Evolutionary conservation across 805 yeast genomes (phyloP).

Genomic region (Martiniozyma abietophila): DNA sequence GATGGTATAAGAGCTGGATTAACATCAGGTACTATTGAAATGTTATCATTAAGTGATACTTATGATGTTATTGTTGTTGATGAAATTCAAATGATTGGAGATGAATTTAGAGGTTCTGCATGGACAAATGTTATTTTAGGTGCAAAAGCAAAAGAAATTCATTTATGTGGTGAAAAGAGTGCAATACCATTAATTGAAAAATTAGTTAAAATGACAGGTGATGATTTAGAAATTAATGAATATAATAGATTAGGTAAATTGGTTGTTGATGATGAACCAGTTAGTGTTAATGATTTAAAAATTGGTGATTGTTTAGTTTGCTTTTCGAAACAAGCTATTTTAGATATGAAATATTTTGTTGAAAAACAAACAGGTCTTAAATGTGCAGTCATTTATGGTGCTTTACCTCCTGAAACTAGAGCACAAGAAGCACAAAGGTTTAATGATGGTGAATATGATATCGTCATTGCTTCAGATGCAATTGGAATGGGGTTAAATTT

Average conservation of each 20-base stretch:
- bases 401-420: constrained; percentile 91
- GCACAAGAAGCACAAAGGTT: constrained; percentile 73
- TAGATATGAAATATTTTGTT: constrained; percentile 58
- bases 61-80: constrained; percentile 88
- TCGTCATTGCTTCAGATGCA: constrained; percentile 93
- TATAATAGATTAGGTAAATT: constrained; percentile 73
- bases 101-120: constrained; percentile 74
- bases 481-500: constrained; percentile 95
- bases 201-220: constrained; percentile 66
- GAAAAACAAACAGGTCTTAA: constrained; percentile 52
- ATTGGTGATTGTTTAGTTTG: constrained; percentile 88
- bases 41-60: constrained; percentile 61
- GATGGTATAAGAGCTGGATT: constrained; percentile 66
- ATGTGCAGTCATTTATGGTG: constrained; percentile 91
- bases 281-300: constrained; percentile 32
- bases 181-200: constrained; percentile 59
- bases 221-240: constrained; percentile 56
- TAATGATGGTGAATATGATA: constrained; percentile 69
- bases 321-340: constrained; percentile 67
- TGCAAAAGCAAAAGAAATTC: constrained; percentile 75
- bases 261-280: constrained; percentile 37
- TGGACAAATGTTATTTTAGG: constrained; percentile 93
- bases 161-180: constrained; percentile 89
- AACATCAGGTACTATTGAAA: constrained; percentile 87
- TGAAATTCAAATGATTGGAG: constrained; percentile 93